Evolutionary conservation across 208 protist genomes (phyloP).

Genomic region (Acanthamoeba rhysodes): DNA sequence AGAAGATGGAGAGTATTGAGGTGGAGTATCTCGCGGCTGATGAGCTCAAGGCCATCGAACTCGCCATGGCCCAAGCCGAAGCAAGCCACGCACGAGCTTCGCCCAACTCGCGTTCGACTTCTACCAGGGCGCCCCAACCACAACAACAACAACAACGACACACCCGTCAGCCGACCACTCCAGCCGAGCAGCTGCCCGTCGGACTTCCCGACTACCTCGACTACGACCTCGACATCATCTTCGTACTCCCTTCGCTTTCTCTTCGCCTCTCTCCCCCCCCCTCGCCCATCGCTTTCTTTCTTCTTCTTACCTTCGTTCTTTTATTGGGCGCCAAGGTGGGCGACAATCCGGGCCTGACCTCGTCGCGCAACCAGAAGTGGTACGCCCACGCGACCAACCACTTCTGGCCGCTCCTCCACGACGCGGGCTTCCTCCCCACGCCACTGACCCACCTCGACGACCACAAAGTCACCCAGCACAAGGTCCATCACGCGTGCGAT

Average conservation of each 20-base stretch:
- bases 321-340: not conserved
- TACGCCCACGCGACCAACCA: conserved; percentile 45
- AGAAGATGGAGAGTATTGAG: not conserved
- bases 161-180: not conserved
- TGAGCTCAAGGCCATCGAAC: not conserved
- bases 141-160: not conserved
- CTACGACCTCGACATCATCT: conserved; percentile 62
- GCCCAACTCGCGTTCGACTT: no score
- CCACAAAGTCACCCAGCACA: not conserved
- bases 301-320: no score
- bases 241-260: not conserved
- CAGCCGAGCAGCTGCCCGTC: not conserved
- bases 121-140: not conserved
- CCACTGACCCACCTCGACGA: not conserved
- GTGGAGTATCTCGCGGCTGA: not conserved
- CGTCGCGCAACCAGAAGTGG: conserved; percentile 21
- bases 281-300: no score
- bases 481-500: not conserved
- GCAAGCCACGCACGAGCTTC: not conserved
- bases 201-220: conserved; percentile 47
- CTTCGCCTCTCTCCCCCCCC: not conserved
- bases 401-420: conserved; percentile 58
- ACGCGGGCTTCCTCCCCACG: conserved; percentile 19
- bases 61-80: conserved; percentile 9
- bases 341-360: conserved; percentile 42